These are phyloP conservation scores for Colletotrichum sp. DNA, from an alignment of 2,329 filamentous ascomycete genomes.

Conservation along the genomic window DNA sequence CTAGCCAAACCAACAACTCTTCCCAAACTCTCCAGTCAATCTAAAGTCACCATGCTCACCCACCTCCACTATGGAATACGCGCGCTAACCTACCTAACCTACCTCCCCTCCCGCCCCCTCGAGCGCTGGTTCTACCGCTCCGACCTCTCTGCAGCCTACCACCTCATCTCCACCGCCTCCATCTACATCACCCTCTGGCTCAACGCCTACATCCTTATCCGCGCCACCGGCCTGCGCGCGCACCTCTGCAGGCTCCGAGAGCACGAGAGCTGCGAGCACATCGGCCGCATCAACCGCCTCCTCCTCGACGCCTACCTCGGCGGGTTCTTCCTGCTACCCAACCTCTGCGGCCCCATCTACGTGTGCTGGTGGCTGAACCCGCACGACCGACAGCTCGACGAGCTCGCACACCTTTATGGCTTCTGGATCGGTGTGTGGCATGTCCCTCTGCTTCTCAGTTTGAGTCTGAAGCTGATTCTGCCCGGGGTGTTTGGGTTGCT, in stretches of 20 bases:
- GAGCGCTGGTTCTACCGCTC: constrained; percentile 5
- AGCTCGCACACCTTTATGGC: constrained; percentile 7
- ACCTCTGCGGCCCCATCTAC: constrained; percentile 1
- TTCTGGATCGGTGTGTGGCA: constrained; percentile 7
- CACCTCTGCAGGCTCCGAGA: not conserved
- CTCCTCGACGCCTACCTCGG: constrained; percentile 6
- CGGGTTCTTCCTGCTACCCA: constrained; percentile 6
- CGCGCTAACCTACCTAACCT: not conserved
- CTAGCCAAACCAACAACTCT: not conserved
- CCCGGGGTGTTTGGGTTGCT: not conserved
- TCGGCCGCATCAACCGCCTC: not conserved
- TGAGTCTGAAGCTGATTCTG: not conserved
- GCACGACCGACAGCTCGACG: not conserved
- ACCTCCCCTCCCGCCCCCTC: not conserved
- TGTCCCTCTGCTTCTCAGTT: not conserved
- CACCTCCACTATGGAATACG: not conserved
- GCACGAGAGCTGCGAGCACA: not conserved
- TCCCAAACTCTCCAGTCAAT: not conserved
- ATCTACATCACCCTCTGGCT: not conserved
- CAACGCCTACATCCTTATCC: not conserved
- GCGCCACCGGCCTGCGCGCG: not conserved
- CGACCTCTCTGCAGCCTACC: not conserved
- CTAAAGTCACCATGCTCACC: not conserved
- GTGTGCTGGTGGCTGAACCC: not conserved
- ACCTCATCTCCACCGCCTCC: not conserved